These are phyloP conservation scores for Pinus taeda DNA, from an alignment of 75 land plant species.

Conservation along the genomic window DNA sequence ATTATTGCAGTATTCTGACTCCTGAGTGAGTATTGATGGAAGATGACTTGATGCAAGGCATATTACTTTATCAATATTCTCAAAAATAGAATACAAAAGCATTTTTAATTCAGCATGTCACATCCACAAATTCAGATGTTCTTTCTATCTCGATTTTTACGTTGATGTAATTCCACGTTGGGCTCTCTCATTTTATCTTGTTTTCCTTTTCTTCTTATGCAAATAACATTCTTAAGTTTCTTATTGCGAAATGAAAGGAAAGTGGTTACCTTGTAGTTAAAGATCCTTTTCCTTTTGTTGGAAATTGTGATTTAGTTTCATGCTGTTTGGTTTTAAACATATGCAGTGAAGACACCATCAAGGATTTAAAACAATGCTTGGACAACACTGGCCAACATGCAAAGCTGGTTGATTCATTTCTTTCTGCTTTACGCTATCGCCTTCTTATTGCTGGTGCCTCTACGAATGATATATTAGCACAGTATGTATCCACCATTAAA, in stretches of 20 bases:
- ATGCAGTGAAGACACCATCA: conserved; percentile 83
- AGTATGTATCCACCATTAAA: conserved; percentile 96
- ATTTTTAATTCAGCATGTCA: too few species aligned
- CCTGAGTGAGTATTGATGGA: too few species aligned
- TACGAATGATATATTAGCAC: conserved; percentile 92
- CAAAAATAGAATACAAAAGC: too few species aligned
- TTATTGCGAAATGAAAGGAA: not conserved
- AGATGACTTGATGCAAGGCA: too few species aligned
- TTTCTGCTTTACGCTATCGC: conserved; percentile 77
- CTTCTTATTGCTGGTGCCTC: conserved; percentile 98
- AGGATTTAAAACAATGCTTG: conserved; percentile 89
- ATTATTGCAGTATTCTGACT: too few species aligned
- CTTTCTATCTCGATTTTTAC: not conserved
- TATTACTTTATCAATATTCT: too few species aligned
- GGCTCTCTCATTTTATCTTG: not conserved
- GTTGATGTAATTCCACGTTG: not conserved
- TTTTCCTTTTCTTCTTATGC: not conserved
- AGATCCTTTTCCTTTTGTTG: not conserved
- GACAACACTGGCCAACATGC: conserved; percentile 93
- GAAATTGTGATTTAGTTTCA: not conserved
- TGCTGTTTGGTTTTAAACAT: not conserved
- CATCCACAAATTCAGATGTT: not conserved
- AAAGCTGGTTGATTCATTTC: conserved; percentile 92
- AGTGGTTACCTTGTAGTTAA: not conserved
- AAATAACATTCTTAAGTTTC: not conserved